Base-by-base conservation (phyloP, 2,329 filamentous ascomycete species). In the Aspergillus tubingensis region DNA sequence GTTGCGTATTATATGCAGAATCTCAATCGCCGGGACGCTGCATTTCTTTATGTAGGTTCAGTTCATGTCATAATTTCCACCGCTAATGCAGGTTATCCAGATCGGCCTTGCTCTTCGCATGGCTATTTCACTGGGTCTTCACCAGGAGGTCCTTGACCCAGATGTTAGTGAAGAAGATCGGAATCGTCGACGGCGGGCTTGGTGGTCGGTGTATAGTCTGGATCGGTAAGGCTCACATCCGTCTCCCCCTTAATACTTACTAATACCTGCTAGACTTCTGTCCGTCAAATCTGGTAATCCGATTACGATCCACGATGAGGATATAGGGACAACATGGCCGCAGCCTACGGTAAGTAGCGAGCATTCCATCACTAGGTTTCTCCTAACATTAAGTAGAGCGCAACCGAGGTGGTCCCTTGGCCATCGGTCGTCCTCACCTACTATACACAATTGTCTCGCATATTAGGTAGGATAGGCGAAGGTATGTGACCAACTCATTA, bases 1-100 rank as follows among this genome's bases (percentile, higher is more conserved):
- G 78, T 83, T 1, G 83, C 82, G 13, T 85, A 85, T 65, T 86
- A 84, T 44, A 80, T 86, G 78, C 83, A 85, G 62, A 85, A 84
- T 61, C 75, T 85, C 61, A 85, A 85, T 64, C 77, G 82, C 0
- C 76, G 81, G 19, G 83, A 86, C 68, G 82, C 82, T 2, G 83
- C 83, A 0, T 85, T 83, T 57, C 73, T 85, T 19, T 85, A 85
- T 61, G 75, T 79, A 63, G 51, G 69, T 50, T 54, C 54, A 17
- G 3, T 43, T 8, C 27, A 8, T 38, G 10, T 30, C 1, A 10
- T n/a, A 1, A 15, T 30, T 39, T 15, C 17, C 8, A 8, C 39
- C 17, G 10, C 47, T 55, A 17, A 36, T 66, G 8, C 27, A 76
- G 72, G 79, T 23, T 4, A 27, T 15, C 66, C 11, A 77, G 75